Percentiles rank a stretch among this genome's conserved stretches.
phyloP scores from a whole-genome alignment of 345 rosid species.

The Salix suchowensis region DNA sequence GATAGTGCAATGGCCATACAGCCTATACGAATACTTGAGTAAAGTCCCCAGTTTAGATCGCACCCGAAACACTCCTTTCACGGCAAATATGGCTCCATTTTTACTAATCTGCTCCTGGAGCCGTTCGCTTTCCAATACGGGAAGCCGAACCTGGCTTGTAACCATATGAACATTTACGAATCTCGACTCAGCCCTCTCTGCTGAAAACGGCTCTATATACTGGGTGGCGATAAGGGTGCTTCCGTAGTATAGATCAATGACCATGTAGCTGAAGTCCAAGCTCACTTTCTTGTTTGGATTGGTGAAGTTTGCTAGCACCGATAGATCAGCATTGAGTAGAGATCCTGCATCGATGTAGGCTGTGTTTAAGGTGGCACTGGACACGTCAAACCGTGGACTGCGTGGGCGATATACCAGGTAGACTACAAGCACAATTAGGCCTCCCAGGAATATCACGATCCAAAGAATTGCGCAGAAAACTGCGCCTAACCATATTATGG shows the following conservation, averaged over 20 bases:
- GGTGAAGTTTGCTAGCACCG: conserved; percentile 71
- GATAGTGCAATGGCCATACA: conserved; percentile 55
- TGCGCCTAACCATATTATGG: conserved; percentile 42
- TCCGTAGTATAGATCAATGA: conserved; percentile 63
- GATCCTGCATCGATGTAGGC: conserved; percentile 69
- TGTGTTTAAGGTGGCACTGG: conserved; percentile 62
- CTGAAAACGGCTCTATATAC: conserved; percentile 64
- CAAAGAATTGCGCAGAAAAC: conserved; percentile 58
- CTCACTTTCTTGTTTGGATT: conserved; percentile 75
- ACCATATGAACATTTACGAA: conserved; percentile 52
- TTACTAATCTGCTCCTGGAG: conserved; percentile 47
- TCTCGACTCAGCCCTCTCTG: conserved; percentile 38
- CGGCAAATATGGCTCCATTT: conserved; percentile 45
- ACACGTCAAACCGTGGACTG: conserved; percentile 54
- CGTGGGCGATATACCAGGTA: conserved; percentile 77
- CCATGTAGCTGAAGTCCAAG: conserved; percentile 61
- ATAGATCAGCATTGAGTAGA: conserved; percentile 64
- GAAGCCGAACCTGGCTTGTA: conserved; percentile 71
- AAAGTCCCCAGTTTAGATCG: conserved; percentile 58
- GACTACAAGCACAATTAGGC: conserved; percentile 58
- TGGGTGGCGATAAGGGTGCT: conserved; percentile 55
- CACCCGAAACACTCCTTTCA: conserved; percentile 66
- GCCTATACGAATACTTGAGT: conserved; percentile 64
- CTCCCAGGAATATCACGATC: conserved; percentile 51
- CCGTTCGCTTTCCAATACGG: conserved; percentile 33